Conservation (phyloP, 768 basidiomycete genomes). For the Harrya chromipes region DNA sequence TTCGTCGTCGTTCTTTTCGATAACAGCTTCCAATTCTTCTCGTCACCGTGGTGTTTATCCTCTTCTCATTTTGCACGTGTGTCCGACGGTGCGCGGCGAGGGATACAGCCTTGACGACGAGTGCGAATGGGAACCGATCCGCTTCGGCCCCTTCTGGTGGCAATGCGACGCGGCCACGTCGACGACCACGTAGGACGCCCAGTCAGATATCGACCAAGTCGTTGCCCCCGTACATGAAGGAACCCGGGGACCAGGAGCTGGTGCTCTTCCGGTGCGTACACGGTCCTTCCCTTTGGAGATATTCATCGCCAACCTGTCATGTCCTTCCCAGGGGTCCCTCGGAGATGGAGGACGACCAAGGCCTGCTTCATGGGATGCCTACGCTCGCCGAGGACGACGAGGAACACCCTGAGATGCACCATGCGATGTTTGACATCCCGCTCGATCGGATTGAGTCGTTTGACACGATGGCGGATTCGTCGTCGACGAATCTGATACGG, state of each 20-base stretch:
- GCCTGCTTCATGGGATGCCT: conserved; percentile 10
- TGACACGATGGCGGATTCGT: conserved; percentile 22
- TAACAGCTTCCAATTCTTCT: conserved; percentile 29
- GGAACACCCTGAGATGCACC: conserved; percentile 10
- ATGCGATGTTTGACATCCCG: conserved; percentile 13
- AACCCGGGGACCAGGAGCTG: conserved; percentile 79
- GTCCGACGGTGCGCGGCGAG: conserved; percentile 15
- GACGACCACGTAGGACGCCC: conserved; percentile 56
- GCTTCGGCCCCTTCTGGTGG: conserved; percentile 10
- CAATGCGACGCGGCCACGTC: conserved; percentile 5
- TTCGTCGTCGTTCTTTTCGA: no score
- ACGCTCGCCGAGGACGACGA: conserved; percentile 25
- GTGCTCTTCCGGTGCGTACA: conserved; percentile 54
- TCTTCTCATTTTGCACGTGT: conserved; percentile 22
- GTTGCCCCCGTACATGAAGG: conserved; percentile 77
- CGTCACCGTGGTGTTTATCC: conserved; percentile 18
- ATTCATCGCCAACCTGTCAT: not conserved
- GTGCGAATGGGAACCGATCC: not conserved
- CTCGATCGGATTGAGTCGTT: conserved; percentile 24
- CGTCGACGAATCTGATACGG: conserved; percentile 23
- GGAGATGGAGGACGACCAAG: conserved; percentile 23
- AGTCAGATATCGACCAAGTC: conserved; percentile 80
- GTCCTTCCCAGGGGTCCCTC: conserved; percentile 21
- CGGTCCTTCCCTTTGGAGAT: not conserved
- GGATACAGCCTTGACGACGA: not conserved